Evolutionary conservation across 805 yeast species (phyloP), one percentile per base, ranked within the genome.

Genomic region (Kodamaea fukazawae): DNA sequence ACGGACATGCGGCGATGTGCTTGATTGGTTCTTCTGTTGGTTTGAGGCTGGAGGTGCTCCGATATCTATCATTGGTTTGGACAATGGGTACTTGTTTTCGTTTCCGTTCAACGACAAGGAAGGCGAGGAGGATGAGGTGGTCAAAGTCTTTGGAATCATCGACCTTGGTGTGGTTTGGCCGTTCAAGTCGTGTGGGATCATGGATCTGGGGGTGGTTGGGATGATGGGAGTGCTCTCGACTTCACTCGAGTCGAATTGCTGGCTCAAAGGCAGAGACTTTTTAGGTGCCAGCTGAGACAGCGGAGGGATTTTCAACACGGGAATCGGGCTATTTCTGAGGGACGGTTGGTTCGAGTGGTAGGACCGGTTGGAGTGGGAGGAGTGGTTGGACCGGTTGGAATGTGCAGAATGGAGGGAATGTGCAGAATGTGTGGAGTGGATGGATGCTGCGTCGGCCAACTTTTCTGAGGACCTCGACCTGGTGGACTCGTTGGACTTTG

Each of bases 51-150:
- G 37, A 11, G 30, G 30, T 6, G 12, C 8, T n/a, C 28, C 33
- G 22, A 10, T 23, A 15, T 26, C 27, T 26, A 35, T 35, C 38
- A 29, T 29, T 12, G 38, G 38, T 18, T 29, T 35, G 25, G 29
- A 22, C 27, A 35, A 29, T 6, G 38, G 38, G 18, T 15, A 26
- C 12, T 5, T 18, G 14, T 29, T 10, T 17, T 23, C 20, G 9
- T 18, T 29, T 7, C 32, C 18, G 13, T 23, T 12, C 15, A 35
- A 14, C 5, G 38, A 14, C 28, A 35, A 35, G 11, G 38, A 28
- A 10, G 38, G 38, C 20, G 38, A 35, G 12, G 36, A 34, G 10
- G 35, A 26, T 15, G 35, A 32, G 15, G 35, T 16, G 8, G 34
- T 18, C 20, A 32, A 17, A 9, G n/a, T 25, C 10, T 29, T 29